Base-by-base conservation (phyloP, 2,329 filamentous ascomycete genomes). In the Botrytis elliptica region DNA sequence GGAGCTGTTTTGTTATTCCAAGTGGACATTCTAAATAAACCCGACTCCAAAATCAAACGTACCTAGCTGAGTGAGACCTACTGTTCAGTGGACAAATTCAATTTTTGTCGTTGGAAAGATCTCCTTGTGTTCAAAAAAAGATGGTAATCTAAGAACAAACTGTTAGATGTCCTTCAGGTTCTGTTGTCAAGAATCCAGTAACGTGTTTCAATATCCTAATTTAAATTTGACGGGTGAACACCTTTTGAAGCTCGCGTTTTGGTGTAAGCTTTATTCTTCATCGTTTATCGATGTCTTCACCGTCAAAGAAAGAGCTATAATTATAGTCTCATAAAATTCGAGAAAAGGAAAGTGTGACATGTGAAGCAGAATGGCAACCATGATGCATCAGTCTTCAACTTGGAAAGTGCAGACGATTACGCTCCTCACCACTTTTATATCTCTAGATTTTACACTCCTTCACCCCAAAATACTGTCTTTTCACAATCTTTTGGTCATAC, bases 401-500 rank as follows among this genome's bases (percentile, higher is more conserved):
- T 6, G 65, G 65, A 68, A 68, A 25, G 46, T 22, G 38, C 62
- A 16, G 40, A 40, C 9, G 9, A 25, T n/a, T 25, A 33, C 9
- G 0, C 49, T 29, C 20, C 25, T 14, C 7, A 16, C 8, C 18
- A 29, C 8, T 22, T 14, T 25, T 18, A 3, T 22, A 22, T n/a
- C 5, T 42, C 10, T 25, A 22, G 8, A n/a, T 5, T 55, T 38
- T 18, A 29, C 7, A 20, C 16, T 8, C 57, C 7, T 14, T n/a
- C 14, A 29, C 4, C 38, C 66, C 46, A n/a, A 22, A 59, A 33
- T 8, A 46, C 16, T 18, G n/a, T 18, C 7, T 83, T 79, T 72
- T 83, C 83, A 0, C 76, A 77, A 68, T 68, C 29, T 40, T 52
- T 55, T 40, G 36, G n/a, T 16, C n/a, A 10, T 52, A 55, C 52